Conservation (phyloP, 345 rosid genomes). For the Excoecaria cochinchinensis region DNA sequence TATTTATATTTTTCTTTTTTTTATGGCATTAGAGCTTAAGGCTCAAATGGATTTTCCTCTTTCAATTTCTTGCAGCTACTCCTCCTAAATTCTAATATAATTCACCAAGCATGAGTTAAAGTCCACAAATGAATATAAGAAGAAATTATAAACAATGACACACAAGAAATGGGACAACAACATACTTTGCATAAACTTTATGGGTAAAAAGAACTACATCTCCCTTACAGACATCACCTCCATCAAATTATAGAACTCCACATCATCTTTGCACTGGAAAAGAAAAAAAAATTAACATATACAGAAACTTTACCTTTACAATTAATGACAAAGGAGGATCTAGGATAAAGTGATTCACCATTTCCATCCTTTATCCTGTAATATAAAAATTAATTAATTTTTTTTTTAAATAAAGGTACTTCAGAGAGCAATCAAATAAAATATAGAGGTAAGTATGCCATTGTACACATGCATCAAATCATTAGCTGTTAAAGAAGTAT, state of each 20-base stretch:
- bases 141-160: slow-evolving; percentile 7
- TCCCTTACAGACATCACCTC: slow-evolving; percentile 72
- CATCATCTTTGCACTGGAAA: not conserved
- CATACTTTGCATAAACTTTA: slow-evolving; percentile 55
- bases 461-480: not conserved
- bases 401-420: not conserved
- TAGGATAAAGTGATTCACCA: slow-evolving; percentile 50
- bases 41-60: no score
- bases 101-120: no score
- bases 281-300: not conserved
- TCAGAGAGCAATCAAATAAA: not conserved
- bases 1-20: no score
- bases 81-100: no score
- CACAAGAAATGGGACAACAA: no score
- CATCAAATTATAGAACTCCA: slow-evolving; percentile 7
- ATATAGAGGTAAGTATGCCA: not conserved
- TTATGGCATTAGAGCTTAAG: no score
- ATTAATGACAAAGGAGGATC: slow-evolving; percentile 49
- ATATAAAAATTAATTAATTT: not conserved
- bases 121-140: not conserved
- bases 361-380: slow-evolving; percentile 52
- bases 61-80: no score
- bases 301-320: slow-evolving; percentile 43
- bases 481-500: not conserved
- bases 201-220: slow-evolving; percentile 60